phyloP scores from a whole-genome alignment of 2,329 filamentous ascomycete species.

The Diaporthe ilicicola region DNA sequence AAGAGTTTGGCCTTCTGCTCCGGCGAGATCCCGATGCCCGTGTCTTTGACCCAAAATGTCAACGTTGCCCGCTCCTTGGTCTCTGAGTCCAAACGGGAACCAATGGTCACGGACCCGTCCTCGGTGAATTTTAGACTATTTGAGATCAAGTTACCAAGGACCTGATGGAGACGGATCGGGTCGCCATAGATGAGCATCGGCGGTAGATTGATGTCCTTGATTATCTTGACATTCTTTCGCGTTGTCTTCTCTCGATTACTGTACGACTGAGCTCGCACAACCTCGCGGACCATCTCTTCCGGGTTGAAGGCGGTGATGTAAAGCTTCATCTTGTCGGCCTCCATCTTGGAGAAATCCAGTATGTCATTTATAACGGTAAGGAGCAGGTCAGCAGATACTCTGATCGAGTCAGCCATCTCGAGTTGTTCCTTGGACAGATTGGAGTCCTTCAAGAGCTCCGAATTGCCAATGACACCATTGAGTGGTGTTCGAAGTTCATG shows the following conservation, averaged over 20 bases:
- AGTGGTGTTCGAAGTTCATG: constrained; percentile 85
- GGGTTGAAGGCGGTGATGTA: constrained; percentile 76
- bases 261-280: constrained; percentile 72
- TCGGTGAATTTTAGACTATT: constrained; percentile 97
- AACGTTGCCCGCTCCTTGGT: constrained; percentile 75
- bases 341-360: constrained; percentile 93
- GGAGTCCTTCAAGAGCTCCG: constrained; percentile 82
- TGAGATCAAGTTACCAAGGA: constrained; percentile 83
- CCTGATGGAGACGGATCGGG: constrained; percentile 72
- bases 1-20: constrained; percentile 87
- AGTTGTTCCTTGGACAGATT: constrained; percentile 77
- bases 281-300: constrained; percentile 72
- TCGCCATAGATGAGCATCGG: constrained; percentile 77
- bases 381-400: constrained; percentile 84
- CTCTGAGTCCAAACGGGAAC: constrained; percentile 76
- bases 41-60: constrained; percentile 88
- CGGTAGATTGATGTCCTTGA: constrained; percentile 76
- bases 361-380: constrained; percentile 97
- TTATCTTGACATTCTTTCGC: constrained; percentile 68
- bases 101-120: constrained; percentile 84
- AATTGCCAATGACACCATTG: constrained; percentile 89
- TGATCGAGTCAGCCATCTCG: constrained; percentile 88
- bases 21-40: constrained; percentile 88
- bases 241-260: constrained; percentile 71
- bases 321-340: constrained; percentile 86